Evolutionary conservation across 2,329 filamentous ascomycete species (phyloP).

Genomic region (Xylariaceae sp.): DNA sequence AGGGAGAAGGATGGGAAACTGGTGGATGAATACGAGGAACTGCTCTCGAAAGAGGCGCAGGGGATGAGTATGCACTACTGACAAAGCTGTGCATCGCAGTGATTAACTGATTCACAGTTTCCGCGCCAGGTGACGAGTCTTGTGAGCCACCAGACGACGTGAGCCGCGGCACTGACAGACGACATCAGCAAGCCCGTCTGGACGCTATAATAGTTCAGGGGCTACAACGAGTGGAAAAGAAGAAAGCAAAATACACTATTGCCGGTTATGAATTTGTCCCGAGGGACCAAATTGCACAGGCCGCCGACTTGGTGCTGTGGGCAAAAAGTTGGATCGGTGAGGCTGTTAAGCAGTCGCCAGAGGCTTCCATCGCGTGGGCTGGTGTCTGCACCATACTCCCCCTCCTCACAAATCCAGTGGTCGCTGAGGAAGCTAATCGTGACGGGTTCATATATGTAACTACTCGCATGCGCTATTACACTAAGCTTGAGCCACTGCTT

Average conservation of each 20-base stretch:
- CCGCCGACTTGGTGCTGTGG: constrained; percentile 29
- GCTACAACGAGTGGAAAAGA: constrained; percentile 13
- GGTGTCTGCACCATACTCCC: constrained; percentile 48
- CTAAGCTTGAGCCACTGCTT: constrained; percentile 40
- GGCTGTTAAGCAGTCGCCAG: constrained; percentile 41
- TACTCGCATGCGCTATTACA: constrained; percentile 43
- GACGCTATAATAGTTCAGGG: neutral
- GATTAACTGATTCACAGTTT: constrained; percentile 1
- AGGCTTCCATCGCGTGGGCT: constrained; percentile 43
- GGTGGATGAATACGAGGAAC: constrained; percentile 36
- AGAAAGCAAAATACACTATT: constrained; percentile 21
- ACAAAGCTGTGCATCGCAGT: constrained; percentile 21
- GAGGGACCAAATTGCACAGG: constrained; percentile 34
- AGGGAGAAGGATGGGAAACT: constrained; percentile 24
- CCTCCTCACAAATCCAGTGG: constrained; percentile 42
- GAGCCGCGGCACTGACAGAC: neutral
- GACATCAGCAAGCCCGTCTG: constrained; percentile 1
- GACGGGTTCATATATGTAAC: constrained; percentile 46
- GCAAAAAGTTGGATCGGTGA: constrained; percentile 36
- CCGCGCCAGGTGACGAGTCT: neutral
- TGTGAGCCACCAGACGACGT: neutral
- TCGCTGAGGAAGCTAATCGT: constrained; percentile 40
- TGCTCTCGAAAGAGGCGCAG: constrained; percentile 22
- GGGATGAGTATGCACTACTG: constrained; percentile 29
- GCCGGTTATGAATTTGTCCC: constrained; percentile 17